Conservation (phyloP, 345 rosid species). For the Firmiana major region DNA sequence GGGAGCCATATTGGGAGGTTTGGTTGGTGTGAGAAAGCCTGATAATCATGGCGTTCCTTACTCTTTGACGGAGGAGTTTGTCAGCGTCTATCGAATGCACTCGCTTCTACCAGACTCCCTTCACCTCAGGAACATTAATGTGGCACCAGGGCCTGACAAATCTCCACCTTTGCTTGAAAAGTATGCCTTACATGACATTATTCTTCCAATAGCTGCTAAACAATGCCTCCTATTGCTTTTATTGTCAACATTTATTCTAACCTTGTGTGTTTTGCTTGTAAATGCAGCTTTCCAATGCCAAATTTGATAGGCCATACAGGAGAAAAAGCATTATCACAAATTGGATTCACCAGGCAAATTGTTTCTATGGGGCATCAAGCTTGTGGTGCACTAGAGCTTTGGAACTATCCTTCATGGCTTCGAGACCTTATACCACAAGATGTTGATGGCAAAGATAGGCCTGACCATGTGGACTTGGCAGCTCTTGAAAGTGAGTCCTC, state of each 20-base stretch:
- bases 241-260: background rate
- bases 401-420: slow-evolving; percentile 57
- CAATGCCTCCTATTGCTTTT: too few relatives aligned
- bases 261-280: background rate
- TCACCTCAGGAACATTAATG: slow-evolving; percentile 32
- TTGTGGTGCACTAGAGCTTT: slow-evolving; percentile 46
- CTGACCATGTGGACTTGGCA: slow-evolving; percentile 45
- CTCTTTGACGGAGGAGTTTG: slow-evolving; percentile 63
- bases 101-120: slow-evolving; percentile 48
- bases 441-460: slow-evolving; percentile 38
- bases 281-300: slow-evolving; percentile 31
- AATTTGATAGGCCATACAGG: slow-evolving; percentile 41
- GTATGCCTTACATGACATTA: slow-evolving; percentile 15
- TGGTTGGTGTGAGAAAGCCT: slow-evolving; percentile 45
- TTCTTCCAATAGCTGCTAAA: too few relatives aligned
- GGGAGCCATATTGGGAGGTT: slow-evolving; percentile 36
- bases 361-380: slow-evolving; percentile 78
- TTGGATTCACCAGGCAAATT: slow-evolving; percentile 41
- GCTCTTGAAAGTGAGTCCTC: slow-evolving; percentile 44
- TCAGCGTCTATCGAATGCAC: slow-evolving; percentile 59
- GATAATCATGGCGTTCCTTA: slow-evolving; percentile 56
- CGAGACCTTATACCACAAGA: slow-evolving; percentile 41
- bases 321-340: slow-evolving; percentile 28
- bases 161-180: slow-evolving; percentile 31
- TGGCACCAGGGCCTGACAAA: slow-evolving; percentile 31